Base-by-base conservation (phyloP, 305 asterid genomes). In the Striga hermonthica region DNA sequence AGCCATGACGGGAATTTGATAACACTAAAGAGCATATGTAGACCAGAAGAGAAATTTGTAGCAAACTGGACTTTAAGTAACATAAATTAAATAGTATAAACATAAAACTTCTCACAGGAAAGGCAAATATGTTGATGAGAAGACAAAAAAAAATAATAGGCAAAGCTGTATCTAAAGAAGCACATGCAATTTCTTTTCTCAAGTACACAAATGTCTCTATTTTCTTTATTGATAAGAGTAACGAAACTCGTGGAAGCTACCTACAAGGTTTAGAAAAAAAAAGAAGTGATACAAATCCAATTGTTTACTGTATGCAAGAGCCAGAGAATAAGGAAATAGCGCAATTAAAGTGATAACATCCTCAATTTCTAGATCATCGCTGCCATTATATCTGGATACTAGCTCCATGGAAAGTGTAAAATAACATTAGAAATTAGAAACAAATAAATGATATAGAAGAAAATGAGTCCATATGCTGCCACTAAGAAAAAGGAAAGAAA, bases 41-140 rank as follows among this genome's bases (percentile, higher is more conserved):
- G 1, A 16, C 7, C 53, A 39, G 11, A 31, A 36, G 40, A 71
- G 22, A 45, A 40, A 56, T 8, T 60, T 11, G 22, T 45, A 62
- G 6, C 9, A 12, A 60, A 59, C 14, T 47, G 60, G 60, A 53
- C 43, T 41, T 28, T 36, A 34, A 15, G 39, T 56, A 66, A 47
- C 67, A 60, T 45, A 49, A 14, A 7, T 38, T 50, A 28, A 54
- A 4, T 41, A 50, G 14, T 55, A 57, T 14, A 40, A 5, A 61
- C 9, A 34, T 41, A 69, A 40, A 41, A 50, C 38, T 14, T 36
- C 16, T 39, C 59, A 60, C 22, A 4, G 12, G 12, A 5, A 44
- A 2, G 61, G 36, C 41, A 13, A 39, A 60, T 35, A 48, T 45
- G 4, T 38, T 22, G 39, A 7, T 3, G 35, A 15, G 57, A 50